Percentiles rank a stretch among this genome's conserved stretches.
phyloP scores from a whole-genome alignment of 371 early-diverging fungal genomes.

The Circinella umbellata region DNA sequence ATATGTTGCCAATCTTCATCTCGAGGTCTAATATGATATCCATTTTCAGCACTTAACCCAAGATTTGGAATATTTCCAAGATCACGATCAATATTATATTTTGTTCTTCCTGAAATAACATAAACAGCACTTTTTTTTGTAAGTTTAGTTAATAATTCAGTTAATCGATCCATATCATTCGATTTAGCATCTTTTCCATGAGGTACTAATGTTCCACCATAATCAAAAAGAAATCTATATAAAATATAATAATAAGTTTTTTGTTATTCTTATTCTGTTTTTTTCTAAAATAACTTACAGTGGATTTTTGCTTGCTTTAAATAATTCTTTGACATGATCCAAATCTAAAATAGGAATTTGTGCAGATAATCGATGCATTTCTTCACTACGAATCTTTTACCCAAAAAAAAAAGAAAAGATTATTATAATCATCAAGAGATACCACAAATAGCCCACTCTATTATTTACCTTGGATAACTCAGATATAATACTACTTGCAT shows the following conservation, averaged over 20 bases:
- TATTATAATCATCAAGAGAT: neutral
- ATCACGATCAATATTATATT: slow-evolving; percentile 75
- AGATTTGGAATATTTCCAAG: slow-evolving; percentile 80
- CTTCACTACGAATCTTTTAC: slow-evolving; percentile 57
- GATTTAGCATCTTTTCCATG: slow-evolving; percentile 60
- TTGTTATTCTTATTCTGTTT: neutral
- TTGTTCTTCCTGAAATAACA: slow-evolving; percentile 91
- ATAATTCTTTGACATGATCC: slow-evolving; percentile 47
- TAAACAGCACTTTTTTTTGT: slow-evolving; percentile 77
- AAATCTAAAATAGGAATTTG: slow-evolving; percentile 65
- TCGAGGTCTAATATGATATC: slow-evolving; percentile 69
- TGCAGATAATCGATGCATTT: slow-evolving; percentile 58
- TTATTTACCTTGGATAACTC: slow-evolving; percentile 48
- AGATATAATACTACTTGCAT: slow-evolving; percentile 56
- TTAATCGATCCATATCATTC: slow-evolving; percentile 32
- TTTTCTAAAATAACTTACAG: slow-evolving; percentile 47
- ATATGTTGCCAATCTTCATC: slow-evolving; percentile 81
- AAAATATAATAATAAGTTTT: neutral
- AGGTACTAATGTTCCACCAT: slow-evolving; percentile 86
- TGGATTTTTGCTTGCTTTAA: slow-evolving; percentile 54
- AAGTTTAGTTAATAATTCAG: slow-evolving; percentile 60
- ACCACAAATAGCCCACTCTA: neutral
- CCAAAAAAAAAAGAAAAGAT: neutral
- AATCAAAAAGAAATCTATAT: slow-evolving; percentile 74
- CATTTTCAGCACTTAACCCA: slow-evolving; percentile 79